A percentile compares a stretch with the other conserved stretches of the same genome.
phyloP scores from a whole-genome alignment of 305 asterid species.

The Rubia tinctorum region DNA sequence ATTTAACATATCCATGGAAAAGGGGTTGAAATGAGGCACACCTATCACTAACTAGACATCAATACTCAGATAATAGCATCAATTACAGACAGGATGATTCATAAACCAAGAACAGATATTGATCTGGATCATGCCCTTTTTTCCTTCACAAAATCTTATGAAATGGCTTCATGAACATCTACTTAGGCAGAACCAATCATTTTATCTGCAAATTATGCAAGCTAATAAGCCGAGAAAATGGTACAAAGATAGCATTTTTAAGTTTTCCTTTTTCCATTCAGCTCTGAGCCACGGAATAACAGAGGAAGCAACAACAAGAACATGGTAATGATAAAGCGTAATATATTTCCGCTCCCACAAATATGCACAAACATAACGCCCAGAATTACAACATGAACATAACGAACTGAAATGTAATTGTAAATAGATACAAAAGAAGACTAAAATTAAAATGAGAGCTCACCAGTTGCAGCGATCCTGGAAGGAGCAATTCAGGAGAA shows the following conservation, averaged over 20 bases:
- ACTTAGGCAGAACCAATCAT: neutral
- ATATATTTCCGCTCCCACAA: neutral
- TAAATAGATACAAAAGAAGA: neutral
- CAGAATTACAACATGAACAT: neutral
- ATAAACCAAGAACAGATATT: neutral
- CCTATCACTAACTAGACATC: neutral
- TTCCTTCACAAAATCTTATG: neutral
- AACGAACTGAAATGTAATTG: neutral
- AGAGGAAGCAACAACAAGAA: neutral
- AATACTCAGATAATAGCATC: neutral
- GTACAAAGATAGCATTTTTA: neutral
- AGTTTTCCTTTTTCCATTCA: neutral
- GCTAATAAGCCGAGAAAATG: neutral
- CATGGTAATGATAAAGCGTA: neutral
- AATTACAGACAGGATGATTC: neutral
- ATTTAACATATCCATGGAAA: neutral
- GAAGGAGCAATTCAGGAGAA: neutral
- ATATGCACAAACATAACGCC: neutral
- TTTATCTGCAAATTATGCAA: neutral
- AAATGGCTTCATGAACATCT: neutral
- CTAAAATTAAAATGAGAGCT: constrained; percentile 2
- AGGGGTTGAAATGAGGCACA: neutral
- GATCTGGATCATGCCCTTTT: neutral
- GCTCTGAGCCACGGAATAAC: neutral
- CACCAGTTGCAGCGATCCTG: constrained; percentile 3